Evolutionary conservation across 1,284 basidiomycete species (phyloP).

Genomic region (Agroathelia rolfsii): DNA sequence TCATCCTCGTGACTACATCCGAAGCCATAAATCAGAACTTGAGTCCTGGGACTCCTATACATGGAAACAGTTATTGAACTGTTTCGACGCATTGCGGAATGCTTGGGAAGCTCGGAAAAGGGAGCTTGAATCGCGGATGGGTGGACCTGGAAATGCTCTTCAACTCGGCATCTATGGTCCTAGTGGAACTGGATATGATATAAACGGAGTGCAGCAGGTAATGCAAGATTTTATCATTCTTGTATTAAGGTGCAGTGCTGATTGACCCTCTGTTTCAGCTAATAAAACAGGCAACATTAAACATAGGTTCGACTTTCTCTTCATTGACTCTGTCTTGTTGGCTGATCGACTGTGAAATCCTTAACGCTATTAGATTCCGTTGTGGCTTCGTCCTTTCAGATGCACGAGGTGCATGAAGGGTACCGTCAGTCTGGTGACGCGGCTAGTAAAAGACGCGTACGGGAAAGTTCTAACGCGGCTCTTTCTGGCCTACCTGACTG

Average conservation of each 20-base stretch:
- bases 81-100: slow-evolving; percentile 42
- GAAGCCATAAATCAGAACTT: slow-evolving; percentile 40
- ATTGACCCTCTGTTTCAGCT: slow-evolving; percentile 28
- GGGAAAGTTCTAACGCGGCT: slow-evolving; percentile 52
- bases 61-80: slow-evolving; percentile 46
- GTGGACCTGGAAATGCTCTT: slow-evolving; percentile 32
- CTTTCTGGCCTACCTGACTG: slow-evolving; percentile 46
- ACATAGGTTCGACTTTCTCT: slow-evolving; percentile 30
- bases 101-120: slow-evolving; percentile 41
- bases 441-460: slow-evolving; percentile 46
- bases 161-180: no score
- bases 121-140: slow-evolving; percentile 32
- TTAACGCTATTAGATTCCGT: slow-evolving; percentile 32
- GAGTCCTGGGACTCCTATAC: slow-evolving; percentile 48
- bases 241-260: no score
- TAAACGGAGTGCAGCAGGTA: no score
- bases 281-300: slow-evolving; percentile 37
- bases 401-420: slow-evolving; percentile 45
- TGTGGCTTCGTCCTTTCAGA: slow-evolving; percentile 46
- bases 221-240: no score
- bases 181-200: slow-evolving; percentile 2
- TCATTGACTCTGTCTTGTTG: background rate
- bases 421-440: slow-evolving; percentile 50
- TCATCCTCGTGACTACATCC: slow-evolving; percentile 49
- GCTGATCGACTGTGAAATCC: no score